Percentiles rank a stretch among this genome's conserved stretches.
phyloP scores from a whole-genome alignment of 1,139 yeast species.

The Groenewaldozyma sp. region DNA sequence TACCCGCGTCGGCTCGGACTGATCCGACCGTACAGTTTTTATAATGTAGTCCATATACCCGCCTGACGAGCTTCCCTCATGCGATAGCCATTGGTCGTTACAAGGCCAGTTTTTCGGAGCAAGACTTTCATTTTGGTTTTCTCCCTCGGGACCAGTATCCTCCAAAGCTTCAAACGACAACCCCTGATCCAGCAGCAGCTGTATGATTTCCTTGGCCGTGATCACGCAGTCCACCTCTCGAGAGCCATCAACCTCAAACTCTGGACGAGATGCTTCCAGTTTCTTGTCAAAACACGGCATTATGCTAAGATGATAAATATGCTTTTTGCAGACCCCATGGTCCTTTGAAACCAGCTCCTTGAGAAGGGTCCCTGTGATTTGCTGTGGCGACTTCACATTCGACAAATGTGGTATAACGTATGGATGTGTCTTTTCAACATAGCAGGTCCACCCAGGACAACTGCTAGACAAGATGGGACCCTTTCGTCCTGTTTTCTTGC shows the following conservation, averaged over 20 bases:
- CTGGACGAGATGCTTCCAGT: conserved; percentile 86
- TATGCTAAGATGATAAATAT: conserved; percentile 68
- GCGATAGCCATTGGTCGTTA: conserved; percentile 57
- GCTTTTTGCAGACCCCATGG: conserved; percentile 25
- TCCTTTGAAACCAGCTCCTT: conserved; percentile 44
- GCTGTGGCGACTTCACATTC: conserved; percentile 80
- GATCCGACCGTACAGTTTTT: conserved; percentile 19
- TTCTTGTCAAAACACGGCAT: conserved; percentile 99
- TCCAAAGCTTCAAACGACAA: conserved; percentile 4
- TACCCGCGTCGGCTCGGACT: conserved; percentile 17
- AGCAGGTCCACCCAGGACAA: conserved; percentile 96
- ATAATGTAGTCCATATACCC: conserved; percentile 49
- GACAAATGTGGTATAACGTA: conserved; percentile 53
- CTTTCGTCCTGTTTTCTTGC: neutral
- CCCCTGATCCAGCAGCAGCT: conserved; percentile 49
- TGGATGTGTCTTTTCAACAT: conserved; percentile 93
- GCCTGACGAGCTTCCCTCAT: conserved; percentile 72
- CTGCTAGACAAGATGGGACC: conserved; percentile 52
- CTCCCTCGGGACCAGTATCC: neutral
- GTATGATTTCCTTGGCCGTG: conserved; percentile 80
- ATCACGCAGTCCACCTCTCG: conserved; percentile 88
- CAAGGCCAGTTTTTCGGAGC: conserved; percentile 57
- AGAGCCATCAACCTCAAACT: conserved; percentile 32
- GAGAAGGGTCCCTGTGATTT: conserved; percentile 72
- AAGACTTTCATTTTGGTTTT: conserved; percentile 11